Evolutionary conservation across 768 basidiomycete genomes (phyloP).

Genomic region (Boletus subparvulus): DNA sequence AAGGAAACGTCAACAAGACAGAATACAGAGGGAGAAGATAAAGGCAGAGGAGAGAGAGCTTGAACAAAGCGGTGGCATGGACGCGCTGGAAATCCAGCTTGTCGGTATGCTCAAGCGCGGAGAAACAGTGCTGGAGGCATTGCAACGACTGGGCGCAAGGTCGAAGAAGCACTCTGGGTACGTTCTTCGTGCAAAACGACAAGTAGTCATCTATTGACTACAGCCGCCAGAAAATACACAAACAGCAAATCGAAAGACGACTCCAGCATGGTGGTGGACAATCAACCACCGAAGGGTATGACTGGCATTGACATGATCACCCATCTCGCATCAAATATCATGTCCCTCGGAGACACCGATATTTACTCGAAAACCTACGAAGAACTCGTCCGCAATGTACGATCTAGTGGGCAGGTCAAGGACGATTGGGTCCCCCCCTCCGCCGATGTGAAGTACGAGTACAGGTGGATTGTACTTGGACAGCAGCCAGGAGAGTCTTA

Average conservation of each 20-base stretch:
- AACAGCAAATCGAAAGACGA: conserved; percentile 33
- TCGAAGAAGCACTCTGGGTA: conserved; percentile 48
- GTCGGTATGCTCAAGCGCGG: conserved; percentile 79
- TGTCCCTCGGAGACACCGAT: conserved; percentile 83
- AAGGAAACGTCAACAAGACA: conserved; percentile 74
- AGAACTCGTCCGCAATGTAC: conserved; percentile 74
- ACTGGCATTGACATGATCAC: conserved; percentile 77
- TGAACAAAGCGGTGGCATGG: conserved; percentile 63
- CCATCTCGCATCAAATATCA: conserved; percentile 82
- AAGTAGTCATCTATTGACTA: neutral
- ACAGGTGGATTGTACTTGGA: conserved; percentile 69
- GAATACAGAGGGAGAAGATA: conserved; percentile 64
- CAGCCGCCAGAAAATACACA: conserved; percentile 27
- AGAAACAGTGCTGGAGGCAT: conserved; percentile 86
- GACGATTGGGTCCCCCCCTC: conserved; percentile 73
- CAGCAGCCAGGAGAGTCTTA: conserved; percentile 54
- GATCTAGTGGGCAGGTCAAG: conserved; percentile 68
- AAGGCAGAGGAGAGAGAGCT: conserved; percentile 75
- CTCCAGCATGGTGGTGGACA: conserved; percentile 53
- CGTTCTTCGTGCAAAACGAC: neutral
- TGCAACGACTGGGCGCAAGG: conserved; percentile 77
- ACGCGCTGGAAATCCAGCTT: conserved; percentile 62
- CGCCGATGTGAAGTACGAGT: conserved; percentile 76
- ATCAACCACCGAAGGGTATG: conserved; percentile 33
- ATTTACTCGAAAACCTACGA: conserved; percentile 87